These are phyloP conservation scores for Saccharomyces kudriavzevii DNA, from an alignment of 805 yeast genomes.

Conservation along the genomic window DNA sequence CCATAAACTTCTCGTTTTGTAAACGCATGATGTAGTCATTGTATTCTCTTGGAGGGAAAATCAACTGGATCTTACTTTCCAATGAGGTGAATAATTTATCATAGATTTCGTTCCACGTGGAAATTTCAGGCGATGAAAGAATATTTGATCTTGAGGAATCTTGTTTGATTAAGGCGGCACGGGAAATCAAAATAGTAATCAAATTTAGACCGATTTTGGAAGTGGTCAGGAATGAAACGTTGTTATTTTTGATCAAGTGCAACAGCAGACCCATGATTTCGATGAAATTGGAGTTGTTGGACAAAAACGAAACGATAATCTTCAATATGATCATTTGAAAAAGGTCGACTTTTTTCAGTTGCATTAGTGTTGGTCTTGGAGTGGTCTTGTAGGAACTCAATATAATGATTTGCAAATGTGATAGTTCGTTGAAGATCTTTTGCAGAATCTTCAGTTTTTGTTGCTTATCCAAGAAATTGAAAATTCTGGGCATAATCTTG, in stretches of 20 bases:
- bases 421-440: constrained; percentile 69
- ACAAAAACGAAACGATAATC: constrained; percentile 71
- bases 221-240: constrained; percentile 45
- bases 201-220: constrained; percentile 79
- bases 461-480: constrained; percentile 69
- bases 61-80: constrained; percentile 65
- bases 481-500: constrained; percentile 80
- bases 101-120: constrained; percentile 70
- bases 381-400: constrained; percentile 73
- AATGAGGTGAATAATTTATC: constrained; percentile 72
- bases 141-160: constrained; percentile 44
- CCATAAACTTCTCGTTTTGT: constrained; percentile 34
- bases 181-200: constrained; percentile 80
- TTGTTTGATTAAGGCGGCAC: constrained; percentile 87
- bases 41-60: constrained; percentile 66
- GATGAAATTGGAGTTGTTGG: constrained; percentile 64
- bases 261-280: constrained; percentile 73
- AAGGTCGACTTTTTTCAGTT: constrained; percentile 55
- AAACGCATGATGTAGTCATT: constrained; percentile 21
- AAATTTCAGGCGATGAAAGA: constrained; percentile 34
- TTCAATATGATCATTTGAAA: constrained; percentile 78
- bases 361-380: constrained; percentile 44
- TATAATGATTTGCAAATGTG: constrained; percentile 66
- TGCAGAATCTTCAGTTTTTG: constrained; percentile 72
- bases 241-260: constrained; percentile 60